Conservation (phyloP, 2,329 filamentous ascomycete species). For the Didymella arachidicola region DNA sequence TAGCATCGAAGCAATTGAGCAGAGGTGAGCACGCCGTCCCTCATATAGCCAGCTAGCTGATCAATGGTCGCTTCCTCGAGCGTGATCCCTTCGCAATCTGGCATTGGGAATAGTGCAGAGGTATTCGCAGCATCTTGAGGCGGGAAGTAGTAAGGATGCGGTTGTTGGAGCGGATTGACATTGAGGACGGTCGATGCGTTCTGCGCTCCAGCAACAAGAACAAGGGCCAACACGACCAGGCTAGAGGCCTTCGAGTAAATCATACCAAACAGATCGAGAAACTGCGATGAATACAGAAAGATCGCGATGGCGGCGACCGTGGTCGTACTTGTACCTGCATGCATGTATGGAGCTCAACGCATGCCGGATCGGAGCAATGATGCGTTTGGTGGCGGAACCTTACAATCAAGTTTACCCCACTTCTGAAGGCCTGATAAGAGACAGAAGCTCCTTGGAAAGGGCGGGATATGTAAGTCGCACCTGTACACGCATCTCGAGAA, state of each 20-base stretch:
- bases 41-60: conserved; percentile 68
- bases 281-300: not conserved
- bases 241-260: not conserved
- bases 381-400: conserved; percentile 4
- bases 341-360: conserved; percentile 9
- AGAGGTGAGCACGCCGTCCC: conserved; percentile 49
- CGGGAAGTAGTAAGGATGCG: conserved; percentile 50
- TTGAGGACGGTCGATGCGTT: conserved; percentile 27
- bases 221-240: not conserved
- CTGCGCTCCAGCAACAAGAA: not conserved
- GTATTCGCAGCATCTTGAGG: conserved; percentile 35
- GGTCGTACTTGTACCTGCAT: conserved; percentile 15
- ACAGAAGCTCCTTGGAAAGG: not conserved
- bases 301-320: not conserved
- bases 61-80: conserved; percentile 76
- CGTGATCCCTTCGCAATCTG: conserved; percentile 64
- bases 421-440: conserved; percentile 3
- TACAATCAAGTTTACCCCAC: conserved; percentile 14
- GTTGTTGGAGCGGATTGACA: conserved; percentile 34
- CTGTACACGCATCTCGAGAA: not conserved
- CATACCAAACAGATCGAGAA: not conserved
- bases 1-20: conserved; percentile 49
- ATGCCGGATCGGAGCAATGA: conserved; percentile 2
- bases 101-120: conserved; percentile 67
- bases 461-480: not conserved